These are phyloP conservation scores for Quercus variabilis DNA, from an alignment of 306 rosid species.

Conservation along the genomic window DNA sequence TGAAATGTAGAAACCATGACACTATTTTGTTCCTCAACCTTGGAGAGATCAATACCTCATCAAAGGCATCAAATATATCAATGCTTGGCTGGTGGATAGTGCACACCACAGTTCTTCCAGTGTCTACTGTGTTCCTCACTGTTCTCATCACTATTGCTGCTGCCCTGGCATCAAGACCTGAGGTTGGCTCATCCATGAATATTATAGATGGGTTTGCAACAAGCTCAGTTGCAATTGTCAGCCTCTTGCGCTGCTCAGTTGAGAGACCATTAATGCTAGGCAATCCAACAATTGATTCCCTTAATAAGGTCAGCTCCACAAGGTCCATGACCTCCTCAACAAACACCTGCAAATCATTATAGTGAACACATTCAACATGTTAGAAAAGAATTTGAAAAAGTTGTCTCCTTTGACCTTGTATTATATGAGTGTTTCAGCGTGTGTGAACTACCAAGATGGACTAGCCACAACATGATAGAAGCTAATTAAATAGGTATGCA, in stretches of 20 bases:
- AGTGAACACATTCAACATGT: too few species aligned
- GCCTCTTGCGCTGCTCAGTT: conserved; percentile 82
- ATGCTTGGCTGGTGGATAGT: conserved; percentile 98
- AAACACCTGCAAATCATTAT: conserved; percentile 49
- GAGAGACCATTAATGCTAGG: conserved; percentile 80
- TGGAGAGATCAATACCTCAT: conserved; percentile 54
- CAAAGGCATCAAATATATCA: conserved; percentile 89
- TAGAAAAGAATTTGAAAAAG: too few species aligned
- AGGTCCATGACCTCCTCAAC: conserved; percentile 83
- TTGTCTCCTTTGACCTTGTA: too few species aligned
- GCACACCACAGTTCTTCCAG: conserved; percentile 90
- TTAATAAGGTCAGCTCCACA: conserved; percentile 68
- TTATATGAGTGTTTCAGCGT: too few species aligned
- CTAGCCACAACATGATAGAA: too few species aligned
- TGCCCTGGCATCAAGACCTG: conserved; percentile 98
- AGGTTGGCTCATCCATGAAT: conserved; percentile 99
- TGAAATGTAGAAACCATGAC: conserved; percentile 28
- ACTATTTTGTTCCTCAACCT: too few species aligned
- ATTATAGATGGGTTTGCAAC: conserved; percentile 91
- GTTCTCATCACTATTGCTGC: conserved; percentile 98
- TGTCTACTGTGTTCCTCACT: conserved; percentile 86
- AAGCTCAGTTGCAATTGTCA: conserved; percentile 87
- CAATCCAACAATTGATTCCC: conserved; percentile 75
- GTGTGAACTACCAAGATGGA: too few species aligned
- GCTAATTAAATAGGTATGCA: too few species aligned